Evolutionary conservation across 805 yeast species (phyloP).

Genomic region (Hanseniaspora osmophila): DNA sequence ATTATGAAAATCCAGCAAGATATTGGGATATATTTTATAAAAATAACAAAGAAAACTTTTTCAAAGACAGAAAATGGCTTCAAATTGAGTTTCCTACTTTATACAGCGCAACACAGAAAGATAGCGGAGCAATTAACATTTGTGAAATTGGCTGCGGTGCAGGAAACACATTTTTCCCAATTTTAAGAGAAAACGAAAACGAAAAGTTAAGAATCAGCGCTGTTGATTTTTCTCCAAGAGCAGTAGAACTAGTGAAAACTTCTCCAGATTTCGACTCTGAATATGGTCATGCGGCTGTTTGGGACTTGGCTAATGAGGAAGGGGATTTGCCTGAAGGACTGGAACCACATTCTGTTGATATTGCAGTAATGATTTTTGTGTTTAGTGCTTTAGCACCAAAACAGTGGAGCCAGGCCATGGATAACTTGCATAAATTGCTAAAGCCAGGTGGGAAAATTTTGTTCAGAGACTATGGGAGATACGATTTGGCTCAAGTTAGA

Average conservation of each 20-base stretch:
- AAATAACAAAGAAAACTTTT: slow-evolving; percentile 83
- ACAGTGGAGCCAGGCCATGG: slow-evolving; percentile 77
- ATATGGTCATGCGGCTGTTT: slow-evolving; percentile 70
- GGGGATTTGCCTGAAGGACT: slow-evolving; percentile 72
- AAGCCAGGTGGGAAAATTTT: slow-evolving; percentile 88
- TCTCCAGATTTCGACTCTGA: slow-evolving; percentile 46
- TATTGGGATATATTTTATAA: slow-evolving; percentile 93
- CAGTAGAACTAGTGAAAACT: slow-evolving; percentile 69
- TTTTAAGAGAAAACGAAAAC: slow-evolving; percentile 69
- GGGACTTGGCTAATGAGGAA: slow-evolving; percentile 82
- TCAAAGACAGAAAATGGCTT: slow-evolving; percentile 93
- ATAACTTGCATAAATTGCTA: slow-evolving; percentile 53
- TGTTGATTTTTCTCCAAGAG: slow-evolving; percentile 80
- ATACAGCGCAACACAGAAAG: slow-evolving; percentile 62
- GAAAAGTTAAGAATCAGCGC: slow-evolving; percentile 62
- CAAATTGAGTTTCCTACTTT: slow-evolving; percentile 84
- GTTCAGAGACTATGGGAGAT: slow-evolving; percentile 89
- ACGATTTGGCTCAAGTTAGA: slow-evolving; percentile 88
- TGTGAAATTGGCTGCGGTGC: slow-evolving; percentile 97
- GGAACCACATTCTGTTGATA: slow-evolving; percentile 69
- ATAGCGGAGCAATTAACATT: slow-evolving; percentile 56
- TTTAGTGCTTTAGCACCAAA: slow-evolving; percentile 83
- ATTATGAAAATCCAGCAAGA: slow-evolving; percentile 71
- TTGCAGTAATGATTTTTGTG: slow-evolving; percentile 89
- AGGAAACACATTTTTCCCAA: slow-evolving; percentile 91